Evolutionary conservation across 73 alveolate genomes (phyloP), one percentile per base, ranked within the genome.

Genomic region (Tetrahymena elliotti): DNA sequence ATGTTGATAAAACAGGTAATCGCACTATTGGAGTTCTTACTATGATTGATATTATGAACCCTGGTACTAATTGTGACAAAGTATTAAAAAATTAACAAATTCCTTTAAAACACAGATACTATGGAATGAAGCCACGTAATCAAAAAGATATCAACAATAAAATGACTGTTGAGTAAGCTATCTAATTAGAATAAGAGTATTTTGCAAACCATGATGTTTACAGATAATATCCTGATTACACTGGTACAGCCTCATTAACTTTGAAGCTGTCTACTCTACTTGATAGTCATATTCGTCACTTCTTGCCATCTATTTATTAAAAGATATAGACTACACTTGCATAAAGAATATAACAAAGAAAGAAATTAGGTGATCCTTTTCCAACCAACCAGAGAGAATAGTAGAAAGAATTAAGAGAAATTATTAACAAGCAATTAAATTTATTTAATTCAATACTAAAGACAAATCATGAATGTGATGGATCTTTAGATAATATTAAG

Each of bases 1-100:
- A 95, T 88, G 95, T 95, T 41, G 98, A 97, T 93, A 95, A 96
- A 24, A 35, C 88, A 84, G 98, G 99, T 38, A 83, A 88, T 39
- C 96, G 99, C 39, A 97, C 99, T 24, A 84, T 97, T 1, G 99
- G 99, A 40, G 99, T 97, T 34, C 92, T 97, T 83, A 97, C 98
- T 40, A 97, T 97, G 96, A 83, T 94, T 95, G 94, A 96, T 95
- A 97, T 97, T 39, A 97, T 97, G 98, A 98, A 97, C 93, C 93
- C 93, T 39, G 98, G 98, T 93, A 97, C 98, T 0, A 95, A 96
- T 93, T 97, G 98, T 38, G 84, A 95, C 34, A 96, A 97, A 82
- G 97, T 97, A 96, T 93, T 98, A 83, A 93, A 93, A 84, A 98
- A 98, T 53, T 97, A 97, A 93, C 98, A 97, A 95, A 97, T 97